Evolutionary conservation across 352 stramenopile genomes (phyloP).

Genomic region (Aphanomyces stellatus): DNA sequence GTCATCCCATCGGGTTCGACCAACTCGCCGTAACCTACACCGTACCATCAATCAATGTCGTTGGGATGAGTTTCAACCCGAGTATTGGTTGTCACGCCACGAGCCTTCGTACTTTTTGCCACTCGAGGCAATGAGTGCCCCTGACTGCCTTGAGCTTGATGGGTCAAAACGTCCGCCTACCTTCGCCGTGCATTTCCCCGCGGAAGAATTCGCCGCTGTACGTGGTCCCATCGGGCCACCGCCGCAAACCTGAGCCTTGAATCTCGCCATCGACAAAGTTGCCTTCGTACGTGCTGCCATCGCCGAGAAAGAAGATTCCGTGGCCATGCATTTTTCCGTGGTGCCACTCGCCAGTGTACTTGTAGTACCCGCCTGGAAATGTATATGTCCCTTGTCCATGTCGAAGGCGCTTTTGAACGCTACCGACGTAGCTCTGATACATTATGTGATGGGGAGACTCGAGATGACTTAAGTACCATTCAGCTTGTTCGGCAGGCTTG

Average conservation of each 20-base stretch:
- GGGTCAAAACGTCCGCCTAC: constrained; percentile 20
- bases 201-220: constrained; percentile 47
- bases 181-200: constrained; percentile 47
- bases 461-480: background rate
- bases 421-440: constrained; percentile 37
- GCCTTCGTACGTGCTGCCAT: constrained; percentile 45
- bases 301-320: constrained; percentile 63
- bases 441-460: background rate
- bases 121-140: constrained; percentile 24
- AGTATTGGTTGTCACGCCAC: constrained; percentile 38
- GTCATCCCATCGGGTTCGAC: background rate
- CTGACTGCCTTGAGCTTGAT: background rate
- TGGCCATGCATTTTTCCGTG: constrained; percentile 56
- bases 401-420: constrained; percentile 40
- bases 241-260: constrained; percentile 39
- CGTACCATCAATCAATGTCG: background rate
- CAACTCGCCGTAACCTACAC: constrained; percentile 6
- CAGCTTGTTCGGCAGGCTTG: no score
- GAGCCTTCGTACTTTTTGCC: constrained; percentile 51
- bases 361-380: constrained; percentile 45
- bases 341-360: constrained; percentile 64
- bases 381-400: constrained; percentile 54
- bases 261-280: constrained; percentile 54
- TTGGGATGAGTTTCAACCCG: background rate
- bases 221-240: constrained; percentile 44